Conservation (phyloP, 108 stramenopile species). For the Pseudonitzschia multistriata region DNA sequence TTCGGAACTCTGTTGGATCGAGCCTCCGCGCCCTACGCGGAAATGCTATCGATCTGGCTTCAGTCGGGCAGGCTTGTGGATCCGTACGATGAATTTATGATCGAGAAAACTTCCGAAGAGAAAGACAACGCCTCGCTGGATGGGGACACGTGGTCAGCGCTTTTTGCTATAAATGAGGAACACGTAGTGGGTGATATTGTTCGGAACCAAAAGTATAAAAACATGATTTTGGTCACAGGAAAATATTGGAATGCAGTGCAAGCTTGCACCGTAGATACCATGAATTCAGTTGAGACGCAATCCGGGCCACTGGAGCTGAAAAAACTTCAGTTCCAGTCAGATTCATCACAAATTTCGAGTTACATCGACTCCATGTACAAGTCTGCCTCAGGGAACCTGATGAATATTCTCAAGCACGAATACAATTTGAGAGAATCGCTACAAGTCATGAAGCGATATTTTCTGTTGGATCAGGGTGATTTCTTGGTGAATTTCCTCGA, state of each 20-base stretch:
- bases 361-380: slow-evolving; percentile 69
- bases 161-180: slow-evolving; percentile 51
- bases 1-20: slow-evolving; percentile 57
- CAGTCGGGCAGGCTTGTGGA: slow-evolving; percentile 76
- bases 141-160: slow-evolving; percentile 52
- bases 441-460: slow-evolving; percentile 88
- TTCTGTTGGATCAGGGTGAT: slow-evolving; percentile 97
- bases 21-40: slow-evolving; percentile 80
- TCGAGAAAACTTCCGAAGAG: slow-evolving; percentile 29
- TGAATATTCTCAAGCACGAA: slow-evolving; percentile 64
- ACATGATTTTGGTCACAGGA: slow-evolving; percentile 82
- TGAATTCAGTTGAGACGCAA: slow-evolving; percentile 8
- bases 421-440: slow-evolving; percentile 67
- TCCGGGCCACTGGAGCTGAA: slow-evolving; percentile 20
- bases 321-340: slow-evolving; percentile 33
- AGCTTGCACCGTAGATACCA: slow-evolving; percentile 39
- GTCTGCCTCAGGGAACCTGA: slow-evolving; percentile 65
- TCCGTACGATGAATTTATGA: slow-evolving; percentile 92
- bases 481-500: slow-evolving; percentile 96
- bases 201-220: slow-evolving; percentile 24
- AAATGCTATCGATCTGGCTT: slow-evolving; percentile 85
- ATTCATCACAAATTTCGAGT: slow-evolving; percentile 48
- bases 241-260: slow-evolving; percentile 94
- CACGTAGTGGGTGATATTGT: slow-evolving; percentile 46
- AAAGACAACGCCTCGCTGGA: slow-evolving; percentile 1